Evolutionary conservation across 257 asterid species (phyloP).

Genomic region (Solanum etuberosum): DNA sequence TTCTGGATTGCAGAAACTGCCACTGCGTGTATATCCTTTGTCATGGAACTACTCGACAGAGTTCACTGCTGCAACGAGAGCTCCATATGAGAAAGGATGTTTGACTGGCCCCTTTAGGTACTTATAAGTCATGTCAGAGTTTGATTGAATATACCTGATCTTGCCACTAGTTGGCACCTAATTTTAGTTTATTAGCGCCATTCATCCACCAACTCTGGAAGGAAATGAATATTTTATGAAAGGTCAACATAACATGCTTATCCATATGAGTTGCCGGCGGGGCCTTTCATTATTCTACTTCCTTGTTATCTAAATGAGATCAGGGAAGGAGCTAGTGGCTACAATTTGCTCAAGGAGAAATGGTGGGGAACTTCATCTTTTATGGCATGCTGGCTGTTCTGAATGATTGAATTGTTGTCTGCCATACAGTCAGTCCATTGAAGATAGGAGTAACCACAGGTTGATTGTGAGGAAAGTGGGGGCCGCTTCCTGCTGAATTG

Average conservation of each 20-base stretch:
- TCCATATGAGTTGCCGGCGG: not conserved
- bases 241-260: not conserved
- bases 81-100: not conserved
- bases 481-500: not conserved
- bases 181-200: not conserved
- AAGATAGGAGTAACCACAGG: not conserved
- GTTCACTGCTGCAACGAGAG: not conserved
- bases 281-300: not conserved
- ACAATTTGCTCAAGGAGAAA: not conserved
- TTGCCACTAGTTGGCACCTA: not conserved
- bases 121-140: not conserved
- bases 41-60: not conserved
- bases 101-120: not conserved
- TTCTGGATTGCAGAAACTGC: not conserved
- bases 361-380: not conserved
- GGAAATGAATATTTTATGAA: not conserved
- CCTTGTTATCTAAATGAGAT: not conserved
- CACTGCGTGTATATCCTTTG: not conserved
- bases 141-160: not conserved
- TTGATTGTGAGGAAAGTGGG: not conserved
- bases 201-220: not conserved
- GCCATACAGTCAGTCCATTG: not conserved
- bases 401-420: not conserved
- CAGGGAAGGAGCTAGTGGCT: conserved; percentile 1
- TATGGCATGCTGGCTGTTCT: not conserved